Percentiles rank a stretch among this genome's conserved stretches.
Conservation (phyloP, 2,329 filamentous ascomycete species). For the Sporothrix humicola region DNA sequence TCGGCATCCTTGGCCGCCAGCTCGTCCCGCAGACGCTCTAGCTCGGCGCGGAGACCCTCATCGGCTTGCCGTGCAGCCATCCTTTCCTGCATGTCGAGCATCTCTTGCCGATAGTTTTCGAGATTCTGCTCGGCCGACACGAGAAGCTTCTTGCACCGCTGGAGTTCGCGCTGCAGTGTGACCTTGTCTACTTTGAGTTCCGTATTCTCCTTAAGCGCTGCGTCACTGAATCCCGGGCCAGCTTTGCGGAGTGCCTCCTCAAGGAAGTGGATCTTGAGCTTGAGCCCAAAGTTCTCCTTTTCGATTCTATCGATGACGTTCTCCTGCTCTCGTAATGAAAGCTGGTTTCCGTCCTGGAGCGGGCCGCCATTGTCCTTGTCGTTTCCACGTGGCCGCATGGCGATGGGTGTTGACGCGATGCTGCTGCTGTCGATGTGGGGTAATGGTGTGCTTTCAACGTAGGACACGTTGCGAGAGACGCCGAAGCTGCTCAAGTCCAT, state of each 20-base stretch:
- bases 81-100: constrained; percentile 81
- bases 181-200: constrained; percentile 93
- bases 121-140: constrained; percentile 83
- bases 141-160: constrained; percentile 84
- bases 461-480: constrained; percentile 67
- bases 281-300: constrained; percentile 97
- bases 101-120: constrained; percentile 80
- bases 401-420: constrained; percentile 80
- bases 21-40: constrained; percentile 62
- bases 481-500: constrained; percentile 76
- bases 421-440: constrained; percentile 81
- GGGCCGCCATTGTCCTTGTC: constrained; percentile 66
- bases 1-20: constrained; percentile 65
- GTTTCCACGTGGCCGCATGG: constrained; percentile 66
- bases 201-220: constrained; percentile 90
- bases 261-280: constrained; percentile 95
- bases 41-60: constrained; percentile 67
- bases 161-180: constrained; percentile 85
- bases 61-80: constrained; percentile 77
- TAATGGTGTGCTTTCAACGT: constrained; percentile 73
- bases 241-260: constrained; percentile 88
- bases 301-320: constrained; percentile 94
- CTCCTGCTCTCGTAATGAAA: constrained; percentile 93
- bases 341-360: constrained; percentile 83
- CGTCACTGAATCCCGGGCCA: constrained; percentile 87